phyloP scores from a whole-genome alignment of 352 stramenopile species.

The Phytophthora macrochlamydospora region DNA sequence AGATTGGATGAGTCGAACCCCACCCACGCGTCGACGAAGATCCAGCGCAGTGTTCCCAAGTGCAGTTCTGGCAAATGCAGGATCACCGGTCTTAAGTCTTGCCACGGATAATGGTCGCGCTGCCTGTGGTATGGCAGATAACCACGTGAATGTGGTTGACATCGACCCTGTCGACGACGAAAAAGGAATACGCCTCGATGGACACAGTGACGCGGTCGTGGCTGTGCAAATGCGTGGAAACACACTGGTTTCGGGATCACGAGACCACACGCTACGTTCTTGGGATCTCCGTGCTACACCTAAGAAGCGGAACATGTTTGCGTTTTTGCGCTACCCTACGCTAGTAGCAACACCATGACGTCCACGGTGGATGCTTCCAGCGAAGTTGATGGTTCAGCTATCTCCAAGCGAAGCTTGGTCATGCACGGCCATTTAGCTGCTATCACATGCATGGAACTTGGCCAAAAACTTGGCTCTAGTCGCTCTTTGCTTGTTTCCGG shows the following conservation, averaged over 20 bases:
- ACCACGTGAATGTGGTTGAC: slow-evolving; percentile 49
- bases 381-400: slow-evolving; percentile 57
- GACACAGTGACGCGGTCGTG: slow-evolving; percentile 61
- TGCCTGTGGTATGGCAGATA: slow-evolving; percentile 52
- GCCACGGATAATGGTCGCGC: slow-evolving; percentile 54
- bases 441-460: slow-evolving; percentile 76
- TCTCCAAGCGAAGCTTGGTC: slow-evolving; percentile 67
- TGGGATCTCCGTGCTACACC: slow-evolving; percentile 73
- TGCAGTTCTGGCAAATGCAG: slow-evolving; percentile 24
- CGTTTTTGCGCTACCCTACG: slow-evolving; percentile 56
- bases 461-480: slow-evolving; percentile 62
- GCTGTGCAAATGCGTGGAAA: slow-evolving; percentile 64
- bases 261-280: slow-evolving; percentile 70
- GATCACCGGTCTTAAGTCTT: slow-evolving; percentile 59
- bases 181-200: slow-evolving; percentile 51
- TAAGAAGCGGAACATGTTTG: slow-evolving; percentile 64
- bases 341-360: slow-evolving; percentile 12
- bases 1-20: slow-evolving; percentile 34
- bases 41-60: slow-evolving; percentile 32
- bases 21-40: slow-evolving; percentile 24
- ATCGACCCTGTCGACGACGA: slow-evolving; percentile 31
- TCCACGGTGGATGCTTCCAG: slow-evolving; percentile 22
- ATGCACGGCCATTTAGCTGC: slow-evolving; percentile 67
- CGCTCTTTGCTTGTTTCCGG: slow-evolving; percentile 69
- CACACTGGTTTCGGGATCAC: slow-evolving; percentile 68